Percentiles rank a stretch among this genome's conserved stretches.
phyloP scores from a whole-genome alignment of 1,139 yeast species.

The Suhomyces coccinellae region DNA sequence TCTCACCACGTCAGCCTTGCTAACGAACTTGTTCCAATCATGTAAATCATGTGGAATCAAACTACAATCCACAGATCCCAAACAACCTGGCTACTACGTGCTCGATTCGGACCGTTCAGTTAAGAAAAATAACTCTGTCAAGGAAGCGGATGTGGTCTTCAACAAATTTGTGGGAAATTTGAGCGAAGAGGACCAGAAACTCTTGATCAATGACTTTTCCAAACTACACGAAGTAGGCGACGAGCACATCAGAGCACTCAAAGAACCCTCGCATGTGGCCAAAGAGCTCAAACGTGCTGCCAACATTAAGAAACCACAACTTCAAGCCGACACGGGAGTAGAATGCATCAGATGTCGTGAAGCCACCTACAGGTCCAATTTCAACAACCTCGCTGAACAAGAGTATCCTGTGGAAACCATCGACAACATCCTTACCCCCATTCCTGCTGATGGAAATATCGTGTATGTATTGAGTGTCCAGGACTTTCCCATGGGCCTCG shows the following conservation, averaged over 20 bases:
- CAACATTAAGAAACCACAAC: conserved; percentile 2
- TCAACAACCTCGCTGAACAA: conserved; percentile 12
- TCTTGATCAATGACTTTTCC: conserved; percentile 23
- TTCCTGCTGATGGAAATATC: conserved; percentile 52
- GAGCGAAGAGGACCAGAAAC: conserved; percentile 27
- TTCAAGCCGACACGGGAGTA: conserved; percentile 11
- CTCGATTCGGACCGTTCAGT: conserved; percentile 11
- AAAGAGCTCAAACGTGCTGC: conserved; percentile 8
- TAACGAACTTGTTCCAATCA: conserved; percentile 18
- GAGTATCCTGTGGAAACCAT: conserved; percentile 40
- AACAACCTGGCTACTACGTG: conserved; percentile 44
- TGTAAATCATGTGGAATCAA: conserved; percentile 53
- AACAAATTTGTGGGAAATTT: conserved; percentile 20
- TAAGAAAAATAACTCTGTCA: conserved; percentile 11
- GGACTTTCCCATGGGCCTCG: conserved; percentile 69
- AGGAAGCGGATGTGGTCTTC: conserved; percentile 26
- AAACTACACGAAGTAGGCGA: conserved; percentile 1
- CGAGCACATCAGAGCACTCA: conserved; percentile 7
- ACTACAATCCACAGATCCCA: conserved; percentile 41
- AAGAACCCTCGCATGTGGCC: conserved; percentile 5
- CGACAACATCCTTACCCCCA: conserved; percentile 33
- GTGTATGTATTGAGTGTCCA: conserved; percentile 63
- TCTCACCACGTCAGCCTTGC: conserved; percentile 14
- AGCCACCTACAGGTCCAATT: conserved; percentile 45
- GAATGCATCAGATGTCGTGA: conserved; percentile 59